phyloP scores from a whole-genome alignment of 768 basidiomycete genomes.

The Russula virescens region DNA sequence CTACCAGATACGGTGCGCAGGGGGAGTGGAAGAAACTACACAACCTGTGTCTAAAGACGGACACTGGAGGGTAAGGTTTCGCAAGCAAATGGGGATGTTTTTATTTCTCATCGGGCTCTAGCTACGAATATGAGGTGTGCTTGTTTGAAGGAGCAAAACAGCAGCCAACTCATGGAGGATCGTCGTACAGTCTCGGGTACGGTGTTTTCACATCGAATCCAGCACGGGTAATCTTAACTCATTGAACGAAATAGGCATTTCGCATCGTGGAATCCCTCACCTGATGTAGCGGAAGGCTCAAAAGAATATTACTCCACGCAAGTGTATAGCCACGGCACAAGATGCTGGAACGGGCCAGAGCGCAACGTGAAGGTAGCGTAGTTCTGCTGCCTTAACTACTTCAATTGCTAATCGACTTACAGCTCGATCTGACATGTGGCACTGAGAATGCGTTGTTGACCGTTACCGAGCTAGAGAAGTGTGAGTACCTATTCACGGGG shows the following conservation, averaged over 20 bases:
- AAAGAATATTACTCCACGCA: conserved; percentile 78
- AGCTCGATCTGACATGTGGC: conserved; percentile 84
- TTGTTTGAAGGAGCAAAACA: conserved; percentile 86
- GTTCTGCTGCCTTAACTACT: not conserved
- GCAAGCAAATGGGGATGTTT: not conserved
- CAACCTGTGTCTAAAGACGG: conserved; percentile 67
- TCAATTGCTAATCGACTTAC: conserved; percentile 11
- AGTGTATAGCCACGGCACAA: conserved; percentile 74
- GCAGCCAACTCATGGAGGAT: conserved; percentile 77
- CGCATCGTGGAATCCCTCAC: conserved; percentile 68
- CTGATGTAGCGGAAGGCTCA: conserved; percentile 51
- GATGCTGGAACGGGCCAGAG: conserved; percentile 96
- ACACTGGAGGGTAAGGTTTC: conserved; percentile 80
- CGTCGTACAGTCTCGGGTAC: conserved; percentile 76
- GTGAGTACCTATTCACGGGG: conserved; percentile 85
- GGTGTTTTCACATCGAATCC: conserved; percentile 26
- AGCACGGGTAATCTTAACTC: not conserved
- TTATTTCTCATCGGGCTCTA: conserved; percentile 29
- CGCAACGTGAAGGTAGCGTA: conserved; percentile 67
- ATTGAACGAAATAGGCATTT: conserved; percentile 49
- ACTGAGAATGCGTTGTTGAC: conserved; percentile 73
- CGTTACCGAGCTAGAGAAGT: conserved; percentile 90
- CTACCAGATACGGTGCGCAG: conserved; percentile 61
- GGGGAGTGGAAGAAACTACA: conserved; percentile 98
- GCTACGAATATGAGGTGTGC: conserved; percentile 93